Evolutionary conservation across 1,284 basidiomycete genomes (phyloP).

Genomic region (Moesziomyces antarcticus): DNA sequence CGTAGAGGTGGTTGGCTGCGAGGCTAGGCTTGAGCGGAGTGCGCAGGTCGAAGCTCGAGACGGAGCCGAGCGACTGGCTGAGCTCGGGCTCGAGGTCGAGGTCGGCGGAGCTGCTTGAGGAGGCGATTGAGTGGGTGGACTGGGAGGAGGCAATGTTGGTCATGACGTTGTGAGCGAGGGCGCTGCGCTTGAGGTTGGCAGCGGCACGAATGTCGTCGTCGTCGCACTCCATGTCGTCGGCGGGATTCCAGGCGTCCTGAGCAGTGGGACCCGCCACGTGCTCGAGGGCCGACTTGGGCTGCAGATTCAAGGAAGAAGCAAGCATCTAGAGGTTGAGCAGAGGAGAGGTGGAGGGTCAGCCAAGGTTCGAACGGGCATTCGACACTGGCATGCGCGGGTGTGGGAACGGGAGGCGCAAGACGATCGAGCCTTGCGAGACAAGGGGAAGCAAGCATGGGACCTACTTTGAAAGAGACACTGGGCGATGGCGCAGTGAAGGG

Average conservation of each 20-base stretch:
- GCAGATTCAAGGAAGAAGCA: constrained; percentile 20
- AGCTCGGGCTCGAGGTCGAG: constrained; percentile 44
- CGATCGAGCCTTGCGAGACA: not conserved
- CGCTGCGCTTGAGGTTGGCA: constrained; percentile 9
- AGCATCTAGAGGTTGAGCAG: constrained; percentile 18
- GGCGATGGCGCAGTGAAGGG: constrained; percentile 6
- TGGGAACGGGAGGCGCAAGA: not conserved
- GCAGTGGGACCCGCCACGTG: constrained; percentile 9
- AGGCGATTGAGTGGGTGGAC: constrained; percentile 43
- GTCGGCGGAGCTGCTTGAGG: constrained; percentile 40
- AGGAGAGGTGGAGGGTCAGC: constrained; percentile 7
- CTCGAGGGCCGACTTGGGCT: constrained; percentile 20
- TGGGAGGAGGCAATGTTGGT: constrained; percentile 40
- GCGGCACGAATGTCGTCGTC: constrained; percentile 21
- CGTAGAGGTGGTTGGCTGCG: constrained; percentile 32
- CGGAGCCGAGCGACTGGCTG: constrained; percentile 53
- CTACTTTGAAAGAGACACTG: constrained; percentile 1
- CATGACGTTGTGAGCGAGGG: constrained; percentile 9
- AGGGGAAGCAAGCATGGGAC: constrained; percentile 10
- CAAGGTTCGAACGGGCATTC: not conserved
- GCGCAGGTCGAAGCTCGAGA: constrained; percentile 53
- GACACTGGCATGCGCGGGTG: no score
- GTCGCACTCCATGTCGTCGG: constrained; percentile 50
- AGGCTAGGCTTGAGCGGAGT: constrained; percentile 51
- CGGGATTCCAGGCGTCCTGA: constrained; percentile 29